phyloP scores from a whole-genome alignment of 495 filamentous ascomycete genomes.

The Glonium stellatum region DNA sequence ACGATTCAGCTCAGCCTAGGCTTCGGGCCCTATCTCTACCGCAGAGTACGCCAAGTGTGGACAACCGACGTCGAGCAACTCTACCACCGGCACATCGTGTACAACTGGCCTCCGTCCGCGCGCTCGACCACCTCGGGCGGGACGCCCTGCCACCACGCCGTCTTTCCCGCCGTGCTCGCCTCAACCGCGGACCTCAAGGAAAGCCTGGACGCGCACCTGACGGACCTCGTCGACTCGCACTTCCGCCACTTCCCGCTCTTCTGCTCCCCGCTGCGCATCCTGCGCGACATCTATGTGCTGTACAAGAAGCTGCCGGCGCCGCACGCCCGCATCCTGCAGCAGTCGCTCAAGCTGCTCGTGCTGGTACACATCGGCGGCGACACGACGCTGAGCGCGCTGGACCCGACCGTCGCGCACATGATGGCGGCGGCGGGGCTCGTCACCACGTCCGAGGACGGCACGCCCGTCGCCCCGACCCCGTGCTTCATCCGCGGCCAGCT shows the following conservation, averaged over 20 bases:
- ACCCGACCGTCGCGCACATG: slow-evolving; percentile 12
- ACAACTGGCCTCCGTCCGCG: slow-evolving; percentile 23
- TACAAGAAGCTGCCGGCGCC: slow-evolving; percentile 12
- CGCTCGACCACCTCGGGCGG: not conserved
- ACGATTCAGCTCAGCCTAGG: slow-evolving; percentile 24
- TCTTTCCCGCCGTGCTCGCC: slow-evolving; percentile 26
- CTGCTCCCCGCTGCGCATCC: slow-evolving; percentile 19
- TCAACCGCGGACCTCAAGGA: slow-evolving; percentile 6
- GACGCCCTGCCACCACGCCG: slow-evolving; percentile 10
- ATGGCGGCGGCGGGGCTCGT: slow-evolving; percentile 1
- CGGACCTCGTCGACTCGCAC: slow-evolving; percentile 20
- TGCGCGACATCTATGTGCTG: slow-evolving; percentile 26
- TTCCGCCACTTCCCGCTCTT: slow-evolving; percentile 26
- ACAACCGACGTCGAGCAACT: slow-evolving; percentile 6
- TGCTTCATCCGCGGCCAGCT: slow-evolving; percentile 31
- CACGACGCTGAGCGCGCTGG: slow-evolving; percentile 7
- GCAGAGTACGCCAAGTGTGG: slow-evolving; percentile 11
- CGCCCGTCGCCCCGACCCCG: slow-evolving; percentile 16
- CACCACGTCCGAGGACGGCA: not conserved
- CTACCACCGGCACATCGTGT: slow-evolving; percentile 25
- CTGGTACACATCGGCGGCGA: slow-evolving; percentile 30
- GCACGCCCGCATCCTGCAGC: slow-evolving; percentile 17
- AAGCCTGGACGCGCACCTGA: slow-evolving; percentile 21
- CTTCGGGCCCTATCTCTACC: slow-evolving; percentile 21
- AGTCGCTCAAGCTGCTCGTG: slow-evolving; percentile 28